Conservation (phyloP, 2,329 filamentous ascomycete genomes). For the Elsinoe necatrix region DNA sequence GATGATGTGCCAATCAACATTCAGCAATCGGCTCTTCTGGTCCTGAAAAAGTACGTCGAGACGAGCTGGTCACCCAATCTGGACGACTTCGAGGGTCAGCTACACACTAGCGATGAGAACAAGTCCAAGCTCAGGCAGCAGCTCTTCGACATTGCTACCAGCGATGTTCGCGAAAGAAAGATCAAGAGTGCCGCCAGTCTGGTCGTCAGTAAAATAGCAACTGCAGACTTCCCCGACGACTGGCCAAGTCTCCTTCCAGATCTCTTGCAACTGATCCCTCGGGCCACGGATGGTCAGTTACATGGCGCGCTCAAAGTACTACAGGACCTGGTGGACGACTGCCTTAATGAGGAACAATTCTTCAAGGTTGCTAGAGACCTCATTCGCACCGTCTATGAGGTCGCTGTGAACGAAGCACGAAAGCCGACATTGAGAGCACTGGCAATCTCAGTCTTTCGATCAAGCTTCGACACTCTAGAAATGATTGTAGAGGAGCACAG, state of each 20-base stretch:
- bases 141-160: slow-evolving; percentile 70
- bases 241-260: slow-evolving; percentile 86
- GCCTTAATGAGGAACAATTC: slow-evolving; percentile 89
- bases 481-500: slow-evolving; percentile 94
- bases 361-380: slow-evolving; percentile 82
- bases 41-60: slow-evolving; percentile 74
- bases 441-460: slow-evolving; percentile 81
- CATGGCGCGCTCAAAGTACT: slow-evolving; percentile 87
- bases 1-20: slow-evolving; percentile 62
- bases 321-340: slow-evolving; percentile 83
- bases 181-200: slow-evolving; percentile 84
- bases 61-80: slow-evolving; percentile 72
- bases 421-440: slow-evolving; percentile 68
- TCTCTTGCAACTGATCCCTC: slow-evolving; percentile 67
- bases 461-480: slow-evolving; percentile 89
- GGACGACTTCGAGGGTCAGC: slow-evolving; percentile 58
- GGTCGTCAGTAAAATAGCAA: slow-evolving; percentile 87
- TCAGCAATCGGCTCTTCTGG: slow-evolving; percentile 73
- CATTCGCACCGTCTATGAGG: slow-evolving; percentile 71
- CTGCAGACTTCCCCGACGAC: slow-evolving; percentile 83
- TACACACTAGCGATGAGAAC: slow-evolving; percentile 61
- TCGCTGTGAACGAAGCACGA: slow-evolving; percentile 66
- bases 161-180: slow-evolving; percentile 66
- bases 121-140: slow-evolving; percentile 65
- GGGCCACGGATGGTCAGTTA: slow-evolving; percentile 67